Evolutionary conservation across 768 basidiomycete species (phyloP), one percentile per base, ranked within the genome.

Genomic region (Suillus occidentalis): DNA sequence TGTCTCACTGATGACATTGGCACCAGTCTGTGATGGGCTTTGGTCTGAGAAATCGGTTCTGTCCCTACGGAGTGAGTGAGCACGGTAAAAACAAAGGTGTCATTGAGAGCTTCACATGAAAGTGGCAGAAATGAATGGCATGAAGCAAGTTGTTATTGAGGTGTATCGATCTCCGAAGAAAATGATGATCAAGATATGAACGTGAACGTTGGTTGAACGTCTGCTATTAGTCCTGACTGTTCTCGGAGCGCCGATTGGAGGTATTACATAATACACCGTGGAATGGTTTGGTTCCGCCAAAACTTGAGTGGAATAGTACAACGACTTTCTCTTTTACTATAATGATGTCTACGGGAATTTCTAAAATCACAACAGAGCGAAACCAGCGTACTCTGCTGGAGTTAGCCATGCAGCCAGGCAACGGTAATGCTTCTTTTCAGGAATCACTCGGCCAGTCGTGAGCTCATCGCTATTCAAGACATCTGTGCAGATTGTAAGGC

Each of bases 401-500:
- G 66, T 82, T 95, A 39, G 85, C 84, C 9, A 74, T 79, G 40
- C 80, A 85, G 66, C 91, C 94, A 43, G 95, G 95, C 63, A 97
- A 97, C 73, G 90, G 94, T 88, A 73, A 77, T 61, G n/a, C 22
- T 58, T n/a, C 40, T 28, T 63, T 7, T 7, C 43, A 28, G 49
- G 25, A 40, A 34, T 16, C 42, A n/a, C 31, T 64, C 60, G 61
- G 68, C 49, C 39, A 57, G 60, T 49, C 63, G 28, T 61, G 60
- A 63, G 18, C 70, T 64, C 67, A 63, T 58, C 63, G 53, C 43
- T 60, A 57, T 58, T 36, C 16, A 72, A 97, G 95, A 95, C 74
- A 75, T 84, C 14, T 98, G 96, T 74, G 95, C 96, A 7, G 96
- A 98, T 76, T 98, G 96, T 76, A 93, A 91, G 77, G 78, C 89